phyloP scores from a whole-genome alignment of 768 basidiomycete species.

The Boletales sp. region DNA sequence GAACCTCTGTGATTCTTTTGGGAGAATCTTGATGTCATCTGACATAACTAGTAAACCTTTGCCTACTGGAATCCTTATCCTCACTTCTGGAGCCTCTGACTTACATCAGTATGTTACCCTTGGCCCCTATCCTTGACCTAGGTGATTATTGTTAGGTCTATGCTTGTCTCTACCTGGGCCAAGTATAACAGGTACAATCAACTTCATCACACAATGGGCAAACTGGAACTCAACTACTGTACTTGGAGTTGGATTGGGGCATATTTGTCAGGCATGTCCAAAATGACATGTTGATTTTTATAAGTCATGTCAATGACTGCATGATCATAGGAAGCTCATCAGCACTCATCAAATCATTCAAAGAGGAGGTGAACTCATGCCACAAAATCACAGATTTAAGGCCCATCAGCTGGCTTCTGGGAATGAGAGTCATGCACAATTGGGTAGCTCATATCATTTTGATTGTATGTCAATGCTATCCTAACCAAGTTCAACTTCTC shows the following conservation, averaged over 20 bases:
- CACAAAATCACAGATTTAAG: neutral
- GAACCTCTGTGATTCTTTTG: too few relatives aligned
- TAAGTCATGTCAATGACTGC: slow-evolving; percentile 2
- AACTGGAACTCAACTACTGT: too few relatives aligned
- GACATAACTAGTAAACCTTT: too few relatives aligned
- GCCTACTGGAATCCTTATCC: too few relatives aligned
- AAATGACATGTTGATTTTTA: neutral
- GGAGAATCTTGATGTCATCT: too few relatives aligned
- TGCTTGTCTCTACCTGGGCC: too few relatives aligned
- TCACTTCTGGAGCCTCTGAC: too few relatives aligned
- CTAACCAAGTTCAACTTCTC: neutral
- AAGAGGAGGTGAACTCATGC: neutral
- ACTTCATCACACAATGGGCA: too few relatives aligned
- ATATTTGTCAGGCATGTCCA: neutral
- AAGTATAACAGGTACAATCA: too few relatives aligned
- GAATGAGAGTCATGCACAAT: neutral
- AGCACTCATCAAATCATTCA: neutral
- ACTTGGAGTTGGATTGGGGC: slow-evolving; percentile 1
- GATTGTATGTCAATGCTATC: neutral
- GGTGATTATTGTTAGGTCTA: too few relatives aligned
- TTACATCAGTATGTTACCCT: too few relatives aligned
- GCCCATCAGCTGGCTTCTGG: neutral
- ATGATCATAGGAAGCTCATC: neutral
- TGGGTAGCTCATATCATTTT: neutral
- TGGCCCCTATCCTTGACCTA: too few relatives aligned